Percentiles rank a stretch among this genome's conserved stretches.
These are phyloP conservation scores for Aureobasidium vineae DNA, from an alignment of 2,329 filamentous ascomycete species.

Conservation along the genomic window DNA sequence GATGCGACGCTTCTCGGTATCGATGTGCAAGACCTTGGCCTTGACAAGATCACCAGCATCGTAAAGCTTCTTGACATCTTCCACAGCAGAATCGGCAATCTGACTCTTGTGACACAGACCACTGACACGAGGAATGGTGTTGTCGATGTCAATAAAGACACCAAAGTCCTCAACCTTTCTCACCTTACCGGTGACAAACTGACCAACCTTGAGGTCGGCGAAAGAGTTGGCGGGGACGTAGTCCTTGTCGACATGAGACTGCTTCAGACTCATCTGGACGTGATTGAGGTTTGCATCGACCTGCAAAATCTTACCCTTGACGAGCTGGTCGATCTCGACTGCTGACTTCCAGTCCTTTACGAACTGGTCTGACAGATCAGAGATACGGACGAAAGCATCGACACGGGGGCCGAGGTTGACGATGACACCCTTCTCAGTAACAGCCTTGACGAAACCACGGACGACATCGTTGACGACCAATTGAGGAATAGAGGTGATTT, in stretches of 20 bases:
- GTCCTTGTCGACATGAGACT: slow-evolving; percentile 75
- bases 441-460: slow-evolving; percentile 87
- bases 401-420: slow-evolving; percentile 78
- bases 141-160: slow-evolving; percentile 87
- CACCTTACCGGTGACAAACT: slow-evolving; percentile 83
- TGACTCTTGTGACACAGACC: slow-evolving; percentile 90
- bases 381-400: slow-evolving; percentile 78
- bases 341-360: slow-evolving; percentile 94
- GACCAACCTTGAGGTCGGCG: slow-evolving; percentile 72
- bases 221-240: slow-evolving; percentile 73
- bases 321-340: slow-evolving; percentile 85
- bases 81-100: slow-evolving; percentile 79
- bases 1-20: slow-evolving; percentile 71
- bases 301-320: slow-evolving; percentile 77
- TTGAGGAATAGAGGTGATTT: slow-evolving; percentile 69
- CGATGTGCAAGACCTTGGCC: slow-evolving; percentile 78
- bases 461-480: slow-evolving; percentile 74
- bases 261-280: slow-evolving; percentile 82
- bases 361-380: slow-evolving; percentile 85
- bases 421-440: slow-evolving; percentile 86
- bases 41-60: slow-evolving; percentile 91
- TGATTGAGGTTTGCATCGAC: slow-evolving; percentile 68
- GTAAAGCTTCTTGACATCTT: slow-evolving; percentile 86
- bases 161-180: slow-evolving; percentile 94
- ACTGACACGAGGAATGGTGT: slow-evolving; percentile 76